Percentiles rank a stretch among this genome's conserved stretches.
phyloP scores from a whole-genome alignment of 371 early-diverging fungal genomes.

The Globomyces sp. region DNA sequence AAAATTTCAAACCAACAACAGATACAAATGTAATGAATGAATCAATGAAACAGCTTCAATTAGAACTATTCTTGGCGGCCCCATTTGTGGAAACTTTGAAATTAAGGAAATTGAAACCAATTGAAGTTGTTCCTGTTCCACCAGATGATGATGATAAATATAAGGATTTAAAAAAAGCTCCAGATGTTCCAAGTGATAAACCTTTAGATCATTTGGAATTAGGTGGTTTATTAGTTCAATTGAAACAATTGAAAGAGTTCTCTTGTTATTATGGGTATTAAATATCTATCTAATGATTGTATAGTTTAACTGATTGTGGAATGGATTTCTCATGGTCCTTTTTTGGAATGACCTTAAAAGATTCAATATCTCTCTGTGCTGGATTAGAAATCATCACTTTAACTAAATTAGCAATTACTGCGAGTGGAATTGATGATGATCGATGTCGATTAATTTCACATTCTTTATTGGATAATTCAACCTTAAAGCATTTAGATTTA shows the following conservation, averaged over 20 bases:
- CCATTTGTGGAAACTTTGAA: slow-evolving; percentile 37
- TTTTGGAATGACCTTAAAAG: slow-evolving; percentile 49
- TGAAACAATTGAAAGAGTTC: slow-evolving; percentile 32
- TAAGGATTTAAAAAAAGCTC: background rate
- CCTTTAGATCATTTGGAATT: slow-evolving; percentile 45
- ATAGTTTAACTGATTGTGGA: slow-evolving; percentile 45
- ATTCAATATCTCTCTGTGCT: slow-evolving; percentile 28
- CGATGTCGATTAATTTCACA: slow-evolving; percentile 31
- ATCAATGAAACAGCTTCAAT: slow-evolving; percentile 18
- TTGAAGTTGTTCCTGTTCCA: background rate
- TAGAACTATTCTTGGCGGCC: slow-evolving; percentile 36
- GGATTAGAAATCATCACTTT: slow-evolving; percentile 20
- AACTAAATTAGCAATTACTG: slow-evolving; percentile 29
- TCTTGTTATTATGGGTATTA: slow-evolving; percentile 44
- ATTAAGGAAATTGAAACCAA: slow-evolving; percentile 38
- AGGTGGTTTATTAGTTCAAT: slow-evolving; percentile 24
- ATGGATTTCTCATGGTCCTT: slow-evolving; percentile 45
- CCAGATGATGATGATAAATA: background rate
- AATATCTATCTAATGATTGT: background rate
- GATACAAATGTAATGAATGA: slow-evolving; percentile 8
- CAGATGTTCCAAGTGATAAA: slow-evolving; percentile 28
- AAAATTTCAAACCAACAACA: slow-evolving; percentile 34
- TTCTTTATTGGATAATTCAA: slow-evolving; percentile 34
- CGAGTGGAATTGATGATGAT: slow-evolving; percentile 41
- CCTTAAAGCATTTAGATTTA: slow-evolving; percentile 34